Evolutionary conservation across 2,329 filamentous ascomycete species (phyloP).

Genomic region (Penicillium frequentans): DNA sequence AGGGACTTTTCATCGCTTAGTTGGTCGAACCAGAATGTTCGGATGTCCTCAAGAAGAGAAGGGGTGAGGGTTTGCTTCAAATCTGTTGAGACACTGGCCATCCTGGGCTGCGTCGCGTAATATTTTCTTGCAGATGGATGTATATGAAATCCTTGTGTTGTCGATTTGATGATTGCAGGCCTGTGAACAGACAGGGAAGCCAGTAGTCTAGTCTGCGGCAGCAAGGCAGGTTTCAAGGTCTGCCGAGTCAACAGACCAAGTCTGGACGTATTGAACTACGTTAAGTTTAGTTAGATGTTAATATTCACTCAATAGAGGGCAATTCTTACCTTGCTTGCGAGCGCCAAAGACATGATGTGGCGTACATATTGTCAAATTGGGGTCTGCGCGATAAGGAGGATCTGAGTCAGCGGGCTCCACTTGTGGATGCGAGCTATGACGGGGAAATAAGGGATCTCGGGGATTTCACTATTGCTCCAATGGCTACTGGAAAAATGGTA

Average conservation of each 20-base stretch:
- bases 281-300: background rate
- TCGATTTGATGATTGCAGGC: background rate
- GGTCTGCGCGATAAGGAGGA: background rate
- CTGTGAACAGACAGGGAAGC: background rate
- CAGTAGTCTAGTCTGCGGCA: slow-evolving; percentile 1
- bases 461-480: background rate
- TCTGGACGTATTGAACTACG: background rate
- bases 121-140: background rate
- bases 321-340: slow-evolving; percentile 1
- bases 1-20: slow-evolving; percentile 14
- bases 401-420: background rate
- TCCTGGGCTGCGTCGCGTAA: slow-evolving; percentile 7
- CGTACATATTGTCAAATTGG: background rate
- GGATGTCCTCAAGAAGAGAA: slow-evolving; percentile 18
- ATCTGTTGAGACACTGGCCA: background rate
- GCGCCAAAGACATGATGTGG: slow-evolving; percentile 5
- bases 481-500: background rate
- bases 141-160: background rate
- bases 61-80: slow-evolving; percentile 19
- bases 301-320: background rate
- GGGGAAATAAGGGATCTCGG: background rate
- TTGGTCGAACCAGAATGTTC: slow-evolving; percentile 27
- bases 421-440: background rate
- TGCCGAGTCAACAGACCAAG: background rate
- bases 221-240: background rate